Conservation (phyloP, 805 yeast species). For the Barnettozyma wickerhamii region DNA sequence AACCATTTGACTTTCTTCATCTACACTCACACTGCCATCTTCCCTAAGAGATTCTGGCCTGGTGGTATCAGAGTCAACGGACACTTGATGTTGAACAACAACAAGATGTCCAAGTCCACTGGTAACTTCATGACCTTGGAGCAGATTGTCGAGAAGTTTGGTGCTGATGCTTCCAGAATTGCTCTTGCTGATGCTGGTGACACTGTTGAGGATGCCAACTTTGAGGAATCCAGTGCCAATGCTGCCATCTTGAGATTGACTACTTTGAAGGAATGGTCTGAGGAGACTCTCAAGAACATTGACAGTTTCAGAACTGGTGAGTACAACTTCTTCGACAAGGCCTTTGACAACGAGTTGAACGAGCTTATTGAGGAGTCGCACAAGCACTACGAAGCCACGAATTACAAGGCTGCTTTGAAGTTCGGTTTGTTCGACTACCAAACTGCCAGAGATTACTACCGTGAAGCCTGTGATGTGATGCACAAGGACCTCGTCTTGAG, state of each 20-base stretch:
- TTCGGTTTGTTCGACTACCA: conserved; percentile 91
- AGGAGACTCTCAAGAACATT: conserved; percentile 55
- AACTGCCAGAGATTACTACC: conserved; percentile 91
- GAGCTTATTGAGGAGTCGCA: conserved; percentile 68
- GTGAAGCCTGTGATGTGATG: conserved; percentile 72
- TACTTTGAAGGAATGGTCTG: conserved; percentile 94
- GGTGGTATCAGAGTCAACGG: conserved; percentile 92
- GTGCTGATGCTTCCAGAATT: conserved; percentile 96
- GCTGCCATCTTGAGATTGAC: conserved; percentile 93
- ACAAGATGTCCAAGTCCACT: conserved; percentile 96
- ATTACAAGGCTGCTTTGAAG: conserved; percentile 87
- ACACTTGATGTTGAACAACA: conserved; percentile 90
- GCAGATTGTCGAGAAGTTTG: conserved; percentile 81
- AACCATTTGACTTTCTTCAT: conserved; percentile 96
- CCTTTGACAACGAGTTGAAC: conserved; percentile 94
- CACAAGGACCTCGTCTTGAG: conserved; percentile 75
- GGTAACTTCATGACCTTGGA: conserved; percentile 94
- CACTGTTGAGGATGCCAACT: conserved; percentile 94
- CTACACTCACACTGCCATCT: conserved; percentile 87
- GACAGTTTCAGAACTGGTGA: conserved; percentile 52
- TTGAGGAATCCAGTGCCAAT: conserved; percentile 93
- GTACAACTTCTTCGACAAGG: conserved; percentile 68
- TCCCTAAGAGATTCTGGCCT: conserved; percentile 93
- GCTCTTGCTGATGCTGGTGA: conserved; percentile 99
- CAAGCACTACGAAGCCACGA: conserved; percentile 64